Evolutionary conservation across 495 filamentous ascomycete species (phyloP).

Genomic region (Staphylotrichum tortipilum): DNA sequence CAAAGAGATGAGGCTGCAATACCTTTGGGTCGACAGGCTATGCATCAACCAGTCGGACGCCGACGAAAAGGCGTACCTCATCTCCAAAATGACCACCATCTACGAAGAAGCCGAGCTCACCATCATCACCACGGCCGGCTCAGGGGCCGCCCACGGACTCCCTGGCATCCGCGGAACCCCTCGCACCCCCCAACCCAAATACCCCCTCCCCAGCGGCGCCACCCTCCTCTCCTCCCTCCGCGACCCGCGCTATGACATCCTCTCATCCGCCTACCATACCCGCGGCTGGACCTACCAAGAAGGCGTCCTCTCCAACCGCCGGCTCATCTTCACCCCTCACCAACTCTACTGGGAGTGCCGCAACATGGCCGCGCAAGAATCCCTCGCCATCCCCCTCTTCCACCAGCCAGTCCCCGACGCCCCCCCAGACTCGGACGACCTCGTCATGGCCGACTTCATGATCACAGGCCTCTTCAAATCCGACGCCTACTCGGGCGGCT

Average conservation of each 20-base stretch:
- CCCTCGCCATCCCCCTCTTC: background rate
- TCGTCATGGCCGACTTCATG: background rate
- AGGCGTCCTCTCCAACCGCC: background rate
- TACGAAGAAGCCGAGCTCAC: no score
- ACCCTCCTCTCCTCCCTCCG: background rate
- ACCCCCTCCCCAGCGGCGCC: background rate
- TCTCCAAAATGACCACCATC: no score
- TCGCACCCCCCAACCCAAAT: background rate
- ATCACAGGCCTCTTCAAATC: background rate
- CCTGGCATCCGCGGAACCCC: background rate
- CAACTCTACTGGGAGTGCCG: background rate
- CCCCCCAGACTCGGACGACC: no score
- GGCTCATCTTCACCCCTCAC: background rate
- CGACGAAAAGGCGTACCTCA: no score
- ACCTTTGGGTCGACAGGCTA: no score
- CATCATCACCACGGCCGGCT: background rate
- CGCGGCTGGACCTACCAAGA: background rate
- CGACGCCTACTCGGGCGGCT: background rate
- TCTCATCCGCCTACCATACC: background rate
- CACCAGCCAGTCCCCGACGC: background rate
- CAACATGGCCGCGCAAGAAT: background rate
- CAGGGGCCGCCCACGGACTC: background rate
- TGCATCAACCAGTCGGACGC: no score
- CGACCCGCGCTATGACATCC: background rate
- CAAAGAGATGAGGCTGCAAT: background rate